A percentile compares a stretch with the other conserved stretches of the same genome.
Conservation (phyloP, 176 grass and related monocot species). For the Coix lacrymajobi region DNA sequence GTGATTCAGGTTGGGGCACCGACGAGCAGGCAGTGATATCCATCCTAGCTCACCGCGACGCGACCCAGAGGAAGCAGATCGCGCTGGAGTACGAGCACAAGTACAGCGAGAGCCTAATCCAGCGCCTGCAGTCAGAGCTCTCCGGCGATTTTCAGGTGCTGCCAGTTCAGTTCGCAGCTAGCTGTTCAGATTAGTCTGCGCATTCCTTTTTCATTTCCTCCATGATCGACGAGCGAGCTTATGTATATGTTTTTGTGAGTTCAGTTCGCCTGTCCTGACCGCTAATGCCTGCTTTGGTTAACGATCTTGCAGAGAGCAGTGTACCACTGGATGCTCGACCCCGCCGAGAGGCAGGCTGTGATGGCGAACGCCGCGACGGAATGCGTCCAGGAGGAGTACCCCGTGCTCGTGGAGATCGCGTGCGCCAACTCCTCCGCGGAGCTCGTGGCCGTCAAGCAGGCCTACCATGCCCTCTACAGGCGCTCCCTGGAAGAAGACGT, state of each 20-base stretch:
- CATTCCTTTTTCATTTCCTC: too few species aligned
- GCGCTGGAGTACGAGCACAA: conserved; percentile 54
- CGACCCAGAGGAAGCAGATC: conserved; percentile 62
- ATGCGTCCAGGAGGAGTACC: conserved; percentile 43
- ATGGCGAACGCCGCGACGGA: conserved; percentile 56
- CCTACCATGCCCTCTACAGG: conserved; percentile 62
- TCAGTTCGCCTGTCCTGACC: not conserved
- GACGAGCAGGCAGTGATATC: conserved; percentile 67
- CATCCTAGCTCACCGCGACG: conserved; percentile 70
- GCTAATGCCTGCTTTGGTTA: not conserved
- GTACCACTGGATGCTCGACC: conserved; percentile 69
- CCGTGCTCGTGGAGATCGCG: conserved; percentile 59
- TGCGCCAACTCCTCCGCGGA: conserved; percentile 52
- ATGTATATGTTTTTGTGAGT: not conserved
- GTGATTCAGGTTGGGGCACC: conserved; percentile 77
- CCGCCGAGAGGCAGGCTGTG: conserved; percentile 53
- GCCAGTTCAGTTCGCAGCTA: too few species aligned
- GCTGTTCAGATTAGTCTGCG: not conserved
- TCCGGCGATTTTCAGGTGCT: conserved; percentile 80
- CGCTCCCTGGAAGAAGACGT: conserved; percentile 85
- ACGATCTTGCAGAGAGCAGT: conserved; percentile 47
- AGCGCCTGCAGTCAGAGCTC: conserved; percentile 72
- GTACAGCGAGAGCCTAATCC: conserved; percentile 50
- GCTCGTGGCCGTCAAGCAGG: conserved; percentile 59
- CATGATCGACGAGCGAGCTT: too few species aligned